Evolutionary conservation across 805 yeast genomes (phyloP), one percentile per base, ranked within the genome.

Genomic region (Nakazawaea sp.): DNA sequence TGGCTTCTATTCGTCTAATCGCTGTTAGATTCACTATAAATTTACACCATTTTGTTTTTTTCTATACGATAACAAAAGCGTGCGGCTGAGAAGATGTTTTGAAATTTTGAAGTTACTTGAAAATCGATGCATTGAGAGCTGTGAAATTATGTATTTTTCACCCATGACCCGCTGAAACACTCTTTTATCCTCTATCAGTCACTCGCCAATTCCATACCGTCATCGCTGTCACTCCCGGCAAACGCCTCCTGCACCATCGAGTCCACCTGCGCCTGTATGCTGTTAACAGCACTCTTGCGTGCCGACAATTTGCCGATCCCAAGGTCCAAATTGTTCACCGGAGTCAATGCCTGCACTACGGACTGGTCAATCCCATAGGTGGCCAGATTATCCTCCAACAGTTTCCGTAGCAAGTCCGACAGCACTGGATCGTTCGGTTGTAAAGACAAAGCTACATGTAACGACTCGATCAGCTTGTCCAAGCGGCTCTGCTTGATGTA

Each of bases 341-440:
- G 24, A 7, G 24, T 21, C 24, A 21, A 21, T 7, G 10, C 24
- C 7, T 12, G 29, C 29, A 26, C n/a, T 8, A 6, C n/a, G 8
- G 8, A 6, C n/a, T 26, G 29, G 16, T 26, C n/a, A 26, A 8
- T 10, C 10, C 7, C 24, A 20, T 12, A 10, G 16, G 5, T 8
- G 33, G 10, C 3, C 40, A 58, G 47, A 53, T 81, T 81, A 20
- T 70, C 63, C 43, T 80, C 88, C 34, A 82, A 60, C 3, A 97
- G 96, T 44, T 94, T 71, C 45, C 75, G 75, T 42, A 92, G 62
- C 32, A 92, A 58, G 50, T 90, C 97, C 9, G 76, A 65, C 0
- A 97, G 92, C 13, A 88, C 81, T 0, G 90, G 82, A 53, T 90
- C 96, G 29, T 77, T 71, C 1, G 95, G 89, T 8, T 76, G 60